Conservation (phyloP, 2,329 filamentous ascomycete species). For the Metarhizium sp. region DNA sequence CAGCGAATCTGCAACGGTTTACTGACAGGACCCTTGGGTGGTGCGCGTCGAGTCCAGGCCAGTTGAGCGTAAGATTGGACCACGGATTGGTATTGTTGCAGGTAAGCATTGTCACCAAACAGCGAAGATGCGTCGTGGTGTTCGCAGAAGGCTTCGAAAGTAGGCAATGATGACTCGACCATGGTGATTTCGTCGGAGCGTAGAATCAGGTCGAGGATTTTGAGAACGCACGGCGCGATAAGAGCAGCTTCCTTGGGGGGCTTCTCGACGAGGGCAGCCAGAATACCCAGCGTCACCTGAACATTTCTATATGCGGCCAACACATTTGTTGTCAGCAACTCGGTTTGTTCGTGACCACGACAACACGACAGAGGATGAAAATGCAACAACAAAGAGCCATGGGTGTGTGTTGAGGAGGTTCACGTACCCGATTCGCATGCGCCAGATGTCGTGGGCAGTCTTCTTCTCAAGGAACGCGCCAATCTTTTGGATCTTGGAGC, state of each 20-base stretch:
- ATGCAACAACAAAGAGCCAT: neutral
- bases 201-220: slow-evolving; percentile 74
- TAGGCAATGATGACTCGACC: slow-evolving; percentile 80
- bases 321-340: neutral
- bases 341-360: neutral
- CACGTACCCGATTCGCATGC: slow-evolving; percentile 70
- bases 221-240: slow-evolving; percentile 76
- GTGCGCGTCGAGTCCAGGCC: slow-evolving; percentile 53
- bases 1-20: slow-evolving; percentile 70
- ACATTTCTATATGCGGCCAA: slow-evolving; percentile 57
- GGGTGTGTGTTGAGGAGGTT: neutral
- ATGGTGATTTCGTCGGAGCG: slow-evolving; percentile 82
- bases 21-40: slow-evolving; percentile 46
- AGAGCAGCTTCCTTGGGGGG: slow-evolving; percentile 82
- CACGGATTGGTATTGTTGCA: slow-evolving; percentile 72
- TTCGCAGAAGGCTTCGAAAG: slow-evolving; percentile 81
- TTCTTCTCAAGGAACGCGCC: slow-evolving; percentile 91
- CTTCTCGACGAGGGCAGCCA: slow-evolving; percentile 88
- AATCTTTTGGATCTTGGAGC: slow-evolving; percentile 94
- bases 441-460: slow-evolving; percentile 84
- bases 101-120: slow-evolving; percentile 75
- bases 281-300: slow-evolving; percentile 88
- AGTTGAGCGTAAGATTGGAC: slow-evolving; percentile 72
- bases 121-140: slow-evolving; percentile 81
- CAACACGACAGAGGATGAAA: neutral